A percentile compares a stretch with the other conserved stretches of the same genome.
Conservation (phyloP, 2,329 filamentous ascomycete genomes). For the Colletotrichum costaricense region DNA sequence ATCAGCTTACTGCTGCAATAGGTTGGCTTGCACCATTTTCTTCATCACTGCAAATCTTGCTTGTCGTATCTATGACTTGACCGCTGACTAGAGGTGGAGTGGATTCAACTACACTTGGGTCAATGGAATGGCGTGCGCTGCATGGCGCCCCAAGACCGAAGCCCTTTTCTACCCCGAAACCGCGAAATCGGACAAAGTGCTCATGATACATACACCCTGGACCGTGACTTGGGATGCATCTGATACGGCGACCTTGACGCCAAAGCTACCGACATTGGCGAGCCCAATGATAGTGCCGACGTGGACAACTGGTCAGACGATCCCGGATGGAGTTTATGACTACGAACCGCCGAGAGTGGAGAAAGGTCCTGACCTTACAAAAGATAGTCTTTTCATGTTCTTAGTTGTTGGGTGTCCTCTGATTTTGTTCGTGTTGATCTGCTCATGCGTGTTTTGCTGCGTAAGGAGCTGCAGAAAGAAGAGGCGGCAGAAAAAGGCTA, state of each 20-base stretch:
- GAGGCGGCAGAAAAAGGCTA: slow-evolving; percentile 5
- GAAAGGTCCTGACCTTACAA: neutral
- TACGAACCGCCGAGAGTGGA: slow-evolving; percentile 14
- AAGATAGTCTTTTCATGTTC: neutral
- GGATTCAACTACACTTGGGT: neutral
- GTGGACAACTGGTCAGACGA: slow-evolving; percentile 28
- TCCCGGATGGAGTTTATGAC: neutral
- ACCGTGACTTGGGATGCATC: slow-evolving; percentile 10
- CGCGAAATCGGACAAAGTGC: neutral
- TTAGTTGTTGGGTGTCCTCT: slow-evolving; percentile 25
- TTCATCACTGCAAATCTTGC: neutral
- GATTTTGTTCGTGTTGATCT: neutral
- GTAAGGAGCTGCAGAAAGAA: slow-evolving; percentile 18
- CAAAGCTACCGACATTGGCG: slow-evolving; percentile 21
- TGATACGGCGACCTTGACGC: slow-evolving; percentile 23
- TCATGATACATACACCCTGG: slow-evolving; percentile 15
- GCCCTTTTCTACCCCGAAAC: neutral
- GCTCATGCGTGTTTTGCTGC: slow-evolving; percentile 28
- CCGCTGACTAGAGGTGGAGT: neutral
- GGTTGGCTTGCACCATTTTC: neutral
- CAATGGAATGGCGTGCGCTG: neutral
- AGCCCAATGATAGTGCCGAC: slow-evolving; percentile 5
- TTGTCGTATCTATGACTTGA: neutral
- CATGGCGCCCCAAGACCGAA: neutral
- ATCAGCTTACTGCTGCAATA: slow-evolving; percentile 25